Evolutionary conservation across 306 rosid genomes (phyloP).

Genomic region (Rosa chinensis): DNA sequence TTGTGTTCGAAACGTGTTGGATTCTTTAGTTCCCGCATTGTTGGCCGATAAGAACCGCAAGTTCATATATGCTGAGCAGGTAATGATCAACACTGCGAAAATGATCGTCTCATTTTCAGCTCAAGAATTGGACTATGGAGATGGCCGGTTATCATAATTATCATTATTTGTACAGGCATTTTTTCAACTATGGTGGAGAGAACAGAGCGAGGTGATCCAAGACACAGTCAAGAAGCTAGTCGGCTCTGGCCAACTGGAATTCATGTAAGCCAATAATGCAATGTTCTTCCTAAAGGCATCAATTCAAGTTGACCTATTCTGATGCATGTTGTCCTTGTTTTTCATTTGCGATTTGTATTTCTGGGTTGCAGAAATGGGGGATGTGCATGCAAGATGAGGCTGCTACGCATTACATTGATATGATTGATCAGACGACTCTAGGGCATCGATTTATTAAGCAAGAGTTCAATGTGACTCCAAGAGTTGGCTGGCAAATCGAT

Average conservation of each 20-base stretch:
- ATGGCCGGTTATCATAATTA: too few relatives aligned
- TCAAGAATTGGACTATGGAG: too few relatives aligned
- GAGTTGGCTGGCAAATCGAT: constrained; percentile 89
- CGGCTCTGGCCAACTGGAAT: constrained; percentile 74
- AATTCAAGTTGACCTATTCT: too few relatives aligned
- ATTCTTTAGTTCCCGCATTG: constrained; percentile 56
- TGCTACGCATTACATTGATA: constrained; percentile 56
- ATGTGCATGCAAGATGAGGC: constrained; percentile 95
- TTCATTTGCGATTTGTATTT: background rate
- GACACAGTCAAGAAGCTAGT: constrained; percentile 55
- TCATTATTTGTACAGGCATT: constrained; percentile 44
- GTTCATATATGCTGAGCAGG: constrained; percentile 85
- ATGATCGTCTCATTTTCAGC: background rate
- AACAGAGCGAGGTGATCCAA: constrained; percentile 51
- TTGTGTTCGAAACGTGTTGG: constrained; percentile 81
- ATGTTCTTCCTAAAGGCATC: too few relatives aligned
- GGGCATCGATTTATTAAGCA: too few relatives aligned
- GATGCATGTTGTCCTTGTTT: background rate
- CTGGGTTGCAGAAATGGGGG: constrained; percentile 68
- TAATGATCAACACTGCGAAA: background rate
- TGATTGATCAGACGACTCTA: too few relatives aligned
- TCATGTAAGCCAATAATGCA: constrained; percentile 46
- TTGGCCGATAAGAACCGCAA: constrained; percentile 74
- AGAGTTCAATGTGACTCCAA: constrained; percentile 42
- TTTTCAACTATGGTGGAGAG: constrained; percentile 85